Evolutionary conservation across 73 alveolate genomes (phyloP).

Genomic region (Paramecium caudatum): DNA sequence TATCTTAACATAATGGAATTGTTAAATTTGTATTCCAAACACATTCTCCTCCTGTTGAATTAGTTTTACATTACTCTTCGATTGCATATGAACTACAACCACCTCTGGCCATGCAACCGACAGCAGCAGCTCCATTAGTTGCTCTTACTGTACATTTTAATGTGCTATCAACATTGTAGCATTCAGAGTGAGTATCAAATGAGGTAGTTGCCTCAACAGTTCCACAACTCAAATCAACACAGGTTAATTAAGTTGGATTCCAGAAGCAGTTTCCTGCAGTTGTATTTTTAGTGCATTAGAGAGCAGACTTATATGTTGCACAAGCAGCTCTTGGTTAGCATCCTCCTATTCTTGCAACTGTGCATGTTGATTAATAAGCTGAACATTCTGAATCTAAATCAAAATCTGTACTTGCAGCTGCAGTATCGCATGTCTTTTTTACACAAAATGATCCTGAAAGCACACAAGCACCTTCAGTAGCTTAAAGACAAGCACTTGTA

Average conservation of each 20-base stretch:
- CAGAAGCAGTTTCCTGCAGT: not conserved
- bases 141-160: not conserved
- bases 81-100: not conserved
- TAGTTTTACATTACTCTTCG: not conserved
- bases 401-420: not conserved
- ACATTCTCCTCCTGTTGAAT: not conserved
- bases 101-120: not conserved
- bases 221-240: not conserved
- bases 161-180: not conserved
- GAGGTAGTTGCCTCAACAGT: not conserved
- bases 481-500: not conserved
- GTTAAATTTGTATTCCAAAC: conserved; percentile 54
- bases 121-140: not conserved
- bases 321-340: not conserved
- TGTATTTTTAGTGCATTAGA: not conserved
- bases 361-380: not conserved
- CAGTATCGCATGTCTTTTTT: conserved; percentile 1
- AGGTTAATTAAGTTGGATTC: not conserved
- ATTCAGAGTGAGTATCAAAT: not conserved
- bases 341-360: conserved; percentile 7
- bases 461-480: conserved; percentile 8
- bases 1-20: not conserved
- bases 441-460: not conserved
- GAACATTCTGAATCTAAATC: conserved; percentile 10
- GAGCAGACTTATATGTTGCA: not conserved